Base-by-base conservation (phyloP, 163 green algal species). In the Coccomyxa subellipsoidea region DNA sequence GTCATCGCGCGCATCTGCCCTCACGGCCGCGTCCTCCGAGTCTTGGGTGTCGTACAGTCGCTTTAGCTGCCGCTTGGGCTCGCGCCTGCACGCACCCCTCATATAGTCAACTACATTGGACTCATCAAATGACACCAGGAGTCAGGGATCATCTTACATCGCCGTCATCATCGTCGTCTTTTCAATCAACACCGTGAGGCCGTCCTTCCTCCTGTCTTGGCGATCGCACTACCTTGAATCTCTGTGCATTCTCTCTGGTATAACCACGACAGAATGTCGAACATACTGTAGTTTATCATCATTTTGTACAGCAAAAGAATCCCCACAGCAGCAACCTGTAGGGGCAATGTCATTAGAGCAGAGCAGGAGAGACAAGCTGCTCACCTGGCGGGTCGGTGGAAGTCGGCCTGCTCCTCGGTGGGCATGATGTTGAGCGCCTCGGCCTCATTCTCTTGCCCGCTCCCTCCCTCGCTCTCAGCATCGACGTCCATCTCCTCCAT, bases 401-500 rank as follows among this genome's bases (percentile, higher is more conserved):
- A 73, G 66, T 32, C 8, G 7, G 66, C 66, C 66, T 73, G 66
- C 66, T 73, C 66, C n/a, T 73, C 66, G 4, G 66, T 73, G 27
- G 66, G 66, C 66, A 73, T 73, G 29, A 73, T 34, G 66, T 73
- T 34, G 66, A 36, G 29, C 7, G 66, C 66, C 29, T 73, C 66
- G n/a, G 66, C 66, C 27, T 73, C 66, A 23, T 73, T 34, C 66
- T 73, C 66, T 8, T 73, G 29, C 1, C 32, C 66, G 66, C 27
- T 1, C 7, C n/a, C 29, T 36, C n/a, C 66, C 66, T 73, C 29
- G 66, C 47, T 59, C 15, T 59, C 47, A 12, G 4, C 47, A 59
- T 73, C 66, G n/a, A 73, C 32, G 66, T 73, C 66, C 66, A 73
- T 73, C n/a, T 73, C 29, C 66, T 73, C 66, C 66, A 73, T 73